A percentile compares a stretch with the other conserved stretches of the same genome.
Evolutionary conservation across 176 grass and related monocot species (phyloP).

Genomic region (Ananas comosus): DNA sequence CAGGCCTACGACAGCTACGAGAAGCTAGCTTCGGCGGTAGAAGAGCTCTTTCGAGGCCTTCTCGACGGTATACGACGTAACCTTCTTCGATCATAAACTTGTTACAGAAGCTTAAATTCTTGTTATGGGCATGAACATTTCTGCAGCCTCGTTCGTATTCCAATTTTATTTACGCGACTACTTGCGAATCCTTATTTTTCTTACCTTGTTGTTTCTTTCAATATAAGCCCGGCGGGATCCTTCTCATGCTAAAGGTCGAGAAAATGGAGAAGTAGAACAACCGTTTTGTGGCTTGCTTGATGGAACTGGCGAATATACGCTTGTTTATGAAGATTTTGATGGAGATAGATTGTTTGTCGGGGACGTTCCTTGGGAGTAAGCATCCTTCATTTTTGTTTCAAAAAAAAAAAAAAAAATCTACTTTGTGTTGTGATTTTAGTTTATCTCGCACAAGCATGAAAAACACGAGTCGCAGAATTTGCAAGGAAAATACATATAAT

Average conservation of each 20-base stretch:
- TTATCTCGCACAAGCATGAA: neutral
- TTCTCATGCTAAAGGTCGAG: constrained; percentile 7
- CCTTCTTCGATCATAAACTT: neutral
- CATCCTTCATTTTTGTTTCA: neutral
- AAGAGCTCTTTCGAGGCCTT: constrained; percentile 72
- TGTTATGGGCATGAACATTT: neutral
- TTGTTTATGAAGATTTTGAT: constrained; percentile 84
- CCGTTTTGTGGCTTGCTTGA: constrained; percentile 35
- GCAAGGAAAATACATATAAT: too few relatives aligned
- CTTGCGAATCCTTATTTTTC: neutral
- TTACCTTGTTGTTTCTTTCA: neutral
- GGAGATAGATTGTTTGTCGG: constrained; percentile 82
- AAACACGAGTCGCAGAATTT: too few relatives aligned
- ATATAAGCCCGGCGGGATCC: constrained; percentile 36
- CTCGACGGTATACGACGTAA: constrained; percentile 40
- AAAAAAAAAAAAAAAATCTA: too few relatives aligned
- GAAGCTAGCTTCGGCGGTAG: constrained; percentile 53
- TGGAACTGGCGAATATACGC: constrained; percentile 62
- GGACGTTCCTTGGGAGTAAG: constrained; percentile 88
- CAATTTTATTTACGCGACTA: neutral
- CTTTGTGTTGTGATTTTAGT: neutral
- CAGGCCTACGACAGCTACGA: constrained; percentile 47
- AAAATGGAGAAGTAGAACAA: constrained; percentile 17
- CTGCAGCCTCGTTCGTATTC: neutral
- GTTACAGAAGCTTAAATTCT: neutral